Evolutionary conservation across 257 asterid species (phyloP), one percentile per base, ranked within the genome.

Genomic region (Eustoma russellianum): DNA sequence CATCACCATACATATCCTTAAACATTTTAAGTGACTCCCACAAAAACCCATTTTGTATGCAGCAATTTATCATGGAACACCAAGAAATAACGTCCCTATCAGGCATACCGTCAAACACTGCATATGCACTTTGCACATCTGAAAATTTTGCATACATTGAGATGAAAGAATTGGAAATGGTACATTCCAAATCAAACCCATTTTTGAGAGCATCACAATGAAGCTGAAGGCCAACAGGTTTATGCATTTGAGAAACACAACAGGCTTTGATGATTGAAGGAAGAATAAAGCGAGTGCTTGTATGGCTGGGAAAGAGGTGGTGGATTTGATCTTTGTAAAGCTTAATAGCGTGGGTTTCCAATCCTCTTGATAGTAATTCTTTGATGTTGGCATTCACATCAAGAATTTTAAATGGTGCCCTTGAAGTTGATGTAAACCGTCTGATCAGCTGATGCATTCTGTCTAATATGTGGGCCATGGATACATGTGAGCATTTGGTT

Each of bases 241-340:
- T 72, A 64, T 66, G 78, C 61, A 71, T 58, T 56, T 60, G 69
- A 12, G 85, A 59, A 60, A 66, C 74, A 16, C 77, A 81, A 65
- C 82, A 83, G 40, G 85, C 80, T 77, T 80, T 86, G 60, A 76
- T 59, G 68, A 81, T 68, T 41, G 96, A 83, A 19, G 96, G 96
- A 50, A 83, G 63, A 51, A 77, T 54, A 67, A 78, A 77, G 46
- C 72, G 57, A 53, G 77, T 70, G 70, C 46, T 63, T 61, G 70
- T 50, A 63, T 61, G 55, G 47, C 71, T 56, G 16, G 64, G 76
- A 57, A 56, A 64, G 55, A 53, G 41, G 3, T 83, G 87, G 57
- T 83, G 92, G 59, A 75, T 44, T 33, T 75, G 67, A 11, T 52
- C 68, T 14, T 54, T 66, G 74, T 77, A 86, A 57, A 81, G 70